Evolutionary conservation across 306 rosid genomes (phyloP).

Genomic region (Cucurbita maxima): DNA sequence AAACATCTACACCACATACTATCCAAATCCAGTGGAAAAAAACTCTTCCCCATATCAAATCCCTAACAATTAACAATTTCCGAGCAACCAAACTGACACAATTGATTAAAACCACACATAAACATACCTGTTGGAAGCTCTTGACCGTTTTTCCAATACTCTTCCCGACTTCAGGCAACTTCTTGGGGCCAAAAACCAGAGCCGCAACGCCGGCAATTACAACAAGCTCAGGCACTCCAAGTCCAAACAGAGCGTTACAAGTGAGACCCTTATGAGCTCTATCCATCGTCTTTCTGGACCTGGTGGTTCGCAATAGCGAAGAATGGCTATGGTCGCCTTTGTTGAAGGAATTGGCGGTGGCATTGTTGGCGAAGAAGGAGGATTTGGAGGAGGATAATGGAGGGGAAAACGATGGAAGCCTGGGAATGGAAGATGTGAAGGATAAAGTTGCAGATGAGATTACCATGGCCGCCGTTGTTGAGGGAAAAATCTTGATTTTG

Average conservation of each 20-base stretch:
- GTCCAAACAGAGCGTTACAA: conserved; percentile 79
- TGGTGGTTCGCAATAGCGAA: conserved; percentile 6
- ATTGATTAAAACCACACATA: neutral
- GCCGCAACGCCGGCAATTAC: conserved; percentile 94
- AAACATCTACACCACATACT: neutral
- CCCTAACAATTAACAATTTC: neutral
- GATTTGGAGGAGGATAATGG: conserved; percentile 32
- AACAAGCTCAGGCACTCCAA: conserved; percentile 81
- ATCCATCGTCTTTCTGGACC: conserved; percentile 19
- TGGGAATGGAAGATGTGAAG: conserved; percentile 25
- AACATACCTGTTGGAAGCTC: conserved; percentile 87
- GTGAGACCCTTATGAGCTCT: conserved; percentile 30
- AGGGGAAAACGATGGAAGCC: conserved; percentile 8
- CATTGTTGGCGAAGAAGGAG: conserved; percentile 20
- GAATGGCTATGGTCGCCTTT: conserved; percentile 11
- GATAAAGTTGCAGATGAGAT: conserved; percentile 32
- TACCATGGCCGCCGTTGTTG: conserved; percentile 24
- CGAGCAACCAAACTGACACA: neutral
- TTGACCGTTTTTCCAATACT: conserved; percentile 89
- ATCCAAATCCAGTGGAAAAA: neutral
- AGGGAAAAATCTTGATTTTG: neutral
- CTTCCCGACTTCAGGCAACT: conserved; percentile 90
- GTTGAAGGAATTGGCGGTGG: conserved; percentile 13
- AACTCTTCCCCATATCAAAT: neutral
- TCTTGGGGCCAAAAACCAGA: conserved; percentile 82